Evolutionary conservation across 2,329 filamentous ascomycete genomes (phyloP).

Genomic region (Domatiomyces globalis): DNA sequence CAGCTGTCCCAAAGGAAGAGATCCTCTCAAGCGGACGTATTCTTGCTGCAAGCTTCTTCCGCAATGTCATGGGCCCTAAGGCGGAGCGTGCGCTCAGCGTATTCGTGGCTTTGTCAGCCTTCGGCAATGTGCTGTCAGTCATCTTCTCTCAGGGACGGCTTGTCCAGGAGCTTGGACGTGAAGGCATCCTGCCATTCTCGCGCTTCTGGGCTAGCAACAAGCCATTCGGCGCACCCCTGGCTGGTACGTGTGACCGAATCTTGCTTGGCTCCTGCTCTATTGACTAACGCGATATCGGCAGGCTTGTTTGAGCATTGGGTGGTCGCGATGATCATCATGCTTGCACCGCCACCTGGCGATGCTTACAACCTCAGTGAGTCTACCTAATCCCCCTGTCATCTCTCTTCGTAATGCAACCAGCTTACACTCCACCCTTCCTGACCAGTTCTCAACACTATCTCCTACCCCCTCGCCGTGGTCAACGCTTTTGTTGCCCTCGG

Average conservation of each 20-base stretch:
- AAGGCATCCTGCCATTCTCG: conserved; percentile 52
- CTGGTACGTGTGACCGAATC: neutral
- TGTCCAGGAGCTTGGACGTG: conserved; percentile 52
- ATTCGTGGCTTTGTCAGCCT: conserved; percentile 39
- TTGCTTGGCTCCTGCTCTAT: neutral
- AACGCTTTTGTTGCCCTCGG: conserved; percentile 30
- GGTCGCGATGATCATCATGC: conserved; percentile 49
- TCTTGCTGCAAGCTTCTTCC: conserved; percentile 44
- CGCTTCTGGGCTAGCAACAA: conserved; percentile 55
- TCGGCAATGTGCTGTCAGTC: conserved; percentile 45
- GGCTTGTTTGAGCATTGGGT: conserved; percentile 50
- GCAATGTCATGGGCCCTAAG: conserved; percentile 37
- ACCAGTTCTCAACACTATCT: conserved; percentile 23
- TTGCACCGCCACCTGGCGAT: conserved; percentile 52
- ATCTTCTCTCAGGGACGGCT: conserved; percentile 41
- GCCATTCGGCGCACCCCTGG: conserved; percentile 42
- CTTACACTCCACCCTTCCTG: conserved; percentile 30
- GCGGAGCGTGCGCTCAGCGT: conserved; percentile 31
- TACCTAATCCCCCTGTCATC: neutral
- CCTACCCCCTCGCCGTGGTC: conserved; percentile 25
- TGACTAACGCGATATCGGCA: neutral
- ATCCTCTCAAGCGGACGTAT: conserved; percentile 41
- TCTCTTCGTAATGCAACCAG: conserved; percentile 15
- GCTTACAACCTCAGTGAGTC: conserved; percentile 51
- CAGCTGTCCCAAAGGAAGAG: conserved; percentile 42